Conservation (phyloP, 2,329 filamentous ascomycete species). For the Scedosporium apiospermum region DNA sequence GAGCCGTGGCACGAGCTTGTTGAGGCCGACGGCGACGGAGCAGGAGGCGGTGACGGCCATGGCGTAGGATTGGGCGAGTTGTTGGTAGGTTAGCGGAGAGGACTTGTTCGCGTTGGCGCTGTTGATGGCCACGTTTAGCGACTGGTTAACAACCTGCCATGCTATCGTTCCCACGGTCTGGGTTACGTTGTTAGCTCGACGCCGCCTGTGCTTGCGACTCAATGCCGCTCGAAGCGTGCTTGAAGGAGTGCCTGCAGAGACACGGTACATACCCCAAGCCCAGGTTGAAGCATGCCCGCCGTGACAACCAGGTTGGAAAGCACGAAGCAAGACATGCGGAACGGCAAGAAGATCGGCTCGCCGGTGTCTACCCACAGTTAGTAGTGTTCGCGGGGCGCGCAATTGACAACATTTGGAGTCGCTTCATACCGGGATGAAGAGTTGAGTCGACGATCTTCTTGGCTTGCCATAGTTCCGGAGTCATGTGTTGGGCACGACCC, state of each 20-base stretch:
- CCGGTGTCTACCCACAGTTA: slow-evolving; percentile 63
- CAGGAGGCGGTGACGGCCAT: slow-evolving; percentile 89
- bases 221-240: slow-evolving; percentile 6
- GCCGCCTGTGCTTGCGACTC: not conserved
- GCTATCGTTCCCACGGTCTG: slow-evolving; percentile 74
- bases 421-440: slow-evolving; percentile 71
- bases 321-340: slow-evolving; percentile 95
- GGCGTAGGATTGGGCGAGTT: slow-evolving; percentile 81
- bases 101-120: slow-evolving; percentile 97
- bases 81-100: slow-evolving; percentile 69
- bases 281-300: slow-evolving; percentile 91
- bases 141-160: slow-evolving; percentile 97
- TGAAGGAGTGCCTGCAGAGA: not conserved
- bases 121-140: slow-evolving; percentile 96
- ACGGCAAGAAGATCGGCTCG: slow-evolving; percentile 82
- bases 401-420: not conserved
- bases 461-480: slow-evolving; percentile 80
- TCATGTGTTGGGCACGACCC: slow-evolving; percentile 72
- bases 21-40: slow-evolving; percentile 85
- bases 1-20: slow-evolving; percentile 77
- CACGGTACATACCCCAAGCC: slow-evolving; percentile 50
- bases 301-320: slow-evolving; percentile 91
- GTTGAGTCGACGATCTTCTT: slow-evolving; percentile 98
- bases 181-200: not conserved
- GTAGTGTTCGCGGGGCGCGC: not conserved